A percentile compares a stretch with the other conserved stretches of the same genome.
Conservation (phyloP, 2,329 filamentous ascomycete genomes). For the Penicillium sp. region DNA sequence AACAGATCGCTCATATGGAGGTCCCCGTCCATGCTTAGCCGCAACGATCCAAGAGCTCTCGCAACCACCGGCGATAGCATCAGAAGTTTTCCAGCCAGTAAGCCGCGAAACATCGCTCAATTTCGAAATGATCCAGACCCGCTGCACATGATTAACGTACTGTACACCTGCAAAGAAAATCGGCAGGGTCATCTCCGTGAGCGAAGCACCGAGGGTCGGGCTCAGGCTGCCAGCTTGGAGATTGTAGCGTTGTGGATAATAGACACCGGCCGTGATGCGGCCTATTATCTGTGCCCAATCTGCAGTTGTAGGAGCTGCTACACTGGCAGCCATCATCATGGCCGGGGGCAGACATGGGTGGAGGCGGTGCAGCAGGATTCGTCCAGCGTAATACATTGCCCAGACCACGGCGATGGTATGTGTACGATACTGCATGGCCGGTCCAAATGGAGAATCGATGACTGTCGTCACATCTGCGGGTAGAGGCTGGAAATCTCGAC, state of each 20-base stretch:
- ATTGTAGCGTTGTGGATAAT: conserved; percentile 43
- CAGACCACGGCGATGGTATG: conserved; percentile 86
- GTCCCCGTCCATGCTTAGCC: conserved; percentile 70
- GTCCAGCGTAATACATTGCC: conserved; percentile 81
- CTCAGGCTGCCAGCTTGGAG: conserved; percentile 57
- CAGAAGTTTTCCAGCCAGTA: conserved; percentile 86
- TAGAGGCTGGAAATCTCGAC: conserved; percentile 73
- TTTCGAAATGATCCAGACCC: conserved; percentile 73
- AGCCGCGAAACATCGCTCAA: conserved; percentile 73
- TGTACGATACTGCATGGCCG: conserved; percentile 76
- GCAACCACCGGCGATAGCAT: conserved; percentile 78
- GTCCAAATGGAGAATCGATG: conserved; percentile 73
- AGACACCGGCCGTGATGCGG: conserved; percentile 72
- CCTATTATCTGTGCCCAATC: conserved; percentile 73
- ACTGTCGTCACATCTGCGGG: conserved; percentile 65
- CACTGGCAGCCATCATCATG: conserved; percentile 79
- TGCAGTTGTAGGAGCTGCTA: conserved; percentile 71
- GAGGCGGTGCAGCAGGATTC: conserved; percentile 76
- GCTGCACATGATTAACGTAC: conserved; percentile 69
- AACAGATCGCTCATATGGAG: conserved; percentile 60
- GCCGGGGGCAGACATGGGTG: conserved; percentile 94
- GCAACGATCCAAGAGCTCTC: conserved; percentile 83
- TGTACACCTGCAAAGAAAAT: conserved; percentile 86
- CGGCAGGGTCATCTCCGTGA: conserved; percentile 78
- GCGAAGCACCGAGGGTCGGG: conserved; percentile 73